Base-by-base conservation (phyloP, 225 moss, liverwort and hornwort species). In the Physcomitrellopsis africana region DNA sequence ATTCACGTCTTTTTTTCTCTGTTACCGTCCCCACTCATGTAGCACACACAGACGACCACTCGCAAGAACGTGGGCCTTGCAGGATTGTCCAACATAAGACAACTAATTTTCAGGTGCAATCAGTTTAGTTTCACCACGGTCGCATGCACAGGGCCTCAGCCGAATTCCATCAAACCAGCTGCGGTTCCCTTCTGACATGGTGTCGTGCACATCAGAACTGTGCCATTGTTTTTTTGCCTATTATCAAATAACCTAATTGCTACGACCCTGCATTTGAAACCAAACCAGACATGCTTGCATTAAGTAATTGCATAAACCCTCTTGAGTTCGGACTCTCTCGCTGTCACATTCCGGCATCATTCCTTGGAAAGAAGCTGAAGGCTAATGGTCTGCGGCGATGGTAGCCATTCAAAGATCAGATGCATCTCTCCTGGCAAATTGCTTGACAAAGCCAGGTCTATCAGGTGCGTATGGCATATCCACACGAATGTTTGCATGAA, bases 331-430 rank as follows among this genome's bases (percentile, higher is more conserved):
- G 58, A 51, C 63, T 73, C 73, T 7, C 11, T 19, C 15, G 22
- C 62, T 9, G 52, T 51, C 18, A 60, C 60, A 9, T 47, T 60
- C 49, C 62, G 48, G 27, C 11, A n/a, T 11, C 51, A 68, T 22
- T 59, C 75, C 32, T 32, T 48, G 16, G 58, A 58, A 20, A 67
- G 67, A 58, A 29, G 59, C 49, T 48, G 59, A 32, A 67, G 58
- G 29, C 75, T 49, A 11, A 67, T 11, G 5, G 23, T 67, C 67
- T 67, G 37, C 27, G 10, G 67, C 47, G 58, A 58, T 10, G 67
- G 75, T 67, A 75, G 48, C 66, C 58, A 10, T 10, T 66, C 58
- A 11, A 75, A 67, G 47, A 73, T 22, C 67, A 48, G 47, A 15
- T 75, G 32, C n/a, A 75, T 9, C 15, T 75, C 67, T 48, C 24